Base-by-base conservation (phyloP, 2,329 filamentous ascomycete genomes). In the Paecilomyces variotii region DNA sequence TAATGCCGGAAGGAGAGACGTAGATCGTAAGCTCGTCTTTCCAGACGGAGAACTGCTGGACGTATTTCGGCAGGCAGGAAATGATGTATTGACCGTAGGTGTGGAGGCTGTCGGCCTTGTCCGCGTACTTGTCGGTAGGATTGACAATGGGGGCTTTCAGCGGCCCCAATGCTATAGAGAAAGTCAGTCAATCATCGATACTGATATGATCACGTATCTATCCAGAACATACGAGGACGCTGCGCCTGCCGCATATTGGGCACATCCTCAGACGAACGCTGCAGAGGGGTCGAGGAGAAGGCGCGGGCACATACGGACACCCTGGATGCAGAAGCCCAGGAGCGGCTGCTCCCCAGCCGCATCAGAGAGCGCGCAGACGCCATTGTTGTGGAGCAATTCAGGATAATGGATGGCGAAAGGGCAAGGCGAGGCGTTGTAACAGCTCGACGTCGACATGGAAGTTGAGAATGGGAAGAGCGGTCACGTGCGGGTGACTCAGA, bases 11-110 rank as follows among this genome's bases (percentile, higher is more conserved):
- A 1, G 94, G 94, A 54, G 90, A 82, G 71, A 97, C 94, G 78
- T 95, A 93, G 74, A 97, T 90, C 68, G 89, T 91, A 73, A 99
- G 86, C 78, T 99, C 94, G 74, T 99, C 94, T 80, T 99, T 99
- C 94, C 94, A 99, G 58, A 99, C 93, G 11, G 92, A 96, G 80
- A 97, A 97, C 79, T 99, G 94, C 80, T 99, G 95, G 69, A 99
- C 85, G 78, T 96, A 97, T 82, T 97, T 97, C 69, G 94, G 95
- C 71, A 99, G 79, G 76, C 90, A 96, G 66, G 91, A 92, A 85
- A 99, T 93, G 70, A 99, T 80, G 84, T 96, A 99, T 72, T 95
- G 87, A 70, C 94, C 94, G 73, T 99, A 99, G 70, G 87, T 88
- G 82, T 99, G 94, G 72, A 97, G 82, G 72, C 87, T 84, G 65